These are phyloP conservation scores for Aspergillus tubingensis DNA, from an alignment of 2,329 filamentous ascomycete species.

Conservation along the genomic window DNA sequence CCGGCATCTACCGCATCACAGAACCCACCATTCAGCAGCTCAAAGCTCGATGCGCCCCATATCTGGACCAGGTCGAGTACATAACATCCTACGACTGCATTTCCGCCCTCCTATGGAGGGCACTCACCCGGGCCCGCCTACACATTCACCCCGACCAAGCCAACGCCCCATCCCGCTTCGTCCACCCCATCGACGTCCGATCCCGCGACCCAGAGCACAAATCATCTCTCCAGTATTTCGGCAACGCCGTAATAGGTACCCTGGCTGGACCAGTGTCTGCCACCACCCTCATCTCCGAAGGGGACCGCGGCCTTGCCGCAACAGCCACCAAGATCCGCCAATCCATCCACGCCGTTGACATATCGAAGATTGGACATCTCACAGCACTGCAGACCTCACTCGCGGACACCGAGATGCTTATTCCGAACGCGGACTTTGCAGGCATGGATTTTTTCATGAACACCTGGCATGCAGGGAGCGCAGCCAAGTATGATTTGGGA, in stretches of 20 bases:
- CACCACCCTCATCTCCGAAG: conserved; percentile 12
- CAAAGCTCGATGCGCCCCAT: conserved; percentile 17
- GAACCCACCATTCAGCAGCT: conserved; percentile 18
- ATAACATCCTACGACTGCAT: conserved; percentile 31
- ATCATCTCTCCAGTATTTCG: conserved; percentile 25
- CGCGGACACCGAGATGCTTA: conserved; percentile 17
- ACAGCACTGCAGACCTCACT: conserved; percentile 19
- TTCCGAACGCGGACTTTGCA: conserved; percentile 18
- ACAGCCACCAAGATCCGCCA: conserved; percentile 24
- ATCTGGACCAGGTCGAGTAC: conserved; percentile 19
- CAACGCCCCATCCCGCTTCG: conserved; percentile 12
- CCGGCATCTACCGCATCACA: conserved; percentile 21
- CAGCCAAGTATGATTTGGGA: conserved; percentile 26
- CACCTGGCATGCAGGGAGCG: conserved; percentile 24
- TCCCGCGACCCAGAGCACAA: conserved; percentile 22
- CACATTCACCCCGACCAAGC: conserved; percentile 18
- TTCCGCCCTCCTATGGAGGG: conserved; percentile 26
- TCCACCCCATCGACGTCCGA: conserved; percentile 27
- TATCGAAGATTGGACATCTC: conserved; percentile 18
- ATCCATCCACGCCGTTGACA: conserved; percentile 17
- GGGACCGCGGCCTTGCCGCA: conserved; percentile 16
- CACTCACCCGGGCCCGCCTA: conserved; percentile 26
- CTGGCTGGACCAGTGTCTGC: conserved; percentile 19
- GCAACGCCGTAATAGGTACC: conserved; percentile 23
- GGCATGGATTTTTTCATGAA: conserved; percentile 28